phyloP scores from a whole-genome alignment of 2,329 filamentous ascomycete species.

The Emmonsia crescens region DNA sequence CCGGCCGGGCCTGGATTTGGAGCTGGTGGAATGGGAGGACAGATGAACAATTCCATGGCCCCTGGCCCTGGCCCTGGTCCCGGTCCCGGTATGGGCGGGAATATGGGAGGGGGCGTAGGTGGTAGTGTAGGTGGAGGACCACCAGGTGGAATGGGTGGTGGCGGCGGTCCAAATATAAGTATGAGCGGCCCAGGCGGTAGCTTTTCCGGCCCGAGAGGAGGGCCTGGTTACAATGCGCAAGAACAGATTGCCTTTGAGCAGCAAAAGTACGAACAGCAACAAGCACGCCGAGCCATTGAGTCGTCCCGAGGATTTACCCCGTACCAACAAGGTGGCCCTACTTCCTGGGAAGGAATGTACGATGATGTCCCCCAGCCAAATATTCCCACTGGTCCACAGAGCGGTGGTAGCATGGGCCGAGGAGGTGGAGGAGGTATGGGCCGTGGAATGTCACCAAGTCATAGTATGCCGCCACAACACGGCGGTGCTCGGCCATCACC shows the following conservation, averaged over 20 bases:
- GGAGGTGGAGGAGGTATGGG: conserved; percentile 32
- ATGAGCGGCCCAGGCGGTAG: conserved; percentile 36
- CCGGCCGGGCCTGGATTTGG: conserved; percentile 27
- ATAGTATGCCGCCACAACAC: conserved; percentile 24
- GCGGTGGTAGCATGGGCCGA: conserved; percentile 34
- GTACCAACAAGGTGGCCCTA: conserved; percentile 52
- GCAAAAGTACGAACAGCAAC: conserved; percentile 65
- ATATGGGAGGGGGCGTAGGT: conserved; percentile 20
- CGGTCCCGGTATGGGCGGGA: conserved; percentile 15
- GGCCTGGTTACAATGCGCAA: conserved; percentile 53
- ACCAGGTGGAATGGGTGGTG: conserved; percentile 2
- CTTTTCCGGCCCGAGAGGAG: conserved; percentile 35
- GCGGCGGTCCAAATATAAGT: conserved; percentile 24
- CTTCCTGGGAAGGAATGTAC: conserved; percentile 96
- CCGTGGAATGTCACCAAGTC: conserved; percentile 25
- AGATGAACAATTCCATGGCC: conserved; percentile 24
- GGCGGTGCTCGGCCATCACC: conserved; percentile 23
- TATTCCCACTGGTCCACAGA: conserved; percentile 44
- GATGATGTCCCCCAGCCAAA: conserved; percentile 84
- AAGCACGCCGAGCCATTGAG: conserved; percentile 44
- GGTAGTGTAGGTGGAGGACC: conserved; percentile 22
- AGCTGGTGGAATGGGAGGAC: conserved; percentile 29
- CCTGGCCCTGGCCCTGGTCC: conserved; percentile 16
- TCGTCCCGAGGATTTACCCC: conserved; percentile 29
- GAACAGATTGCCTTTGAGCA: conserved; percentile 68